These are phyloP conservation scores for Sphaerulina vaccinii DNA, from an alignment of 2,329 filamentous ascomycete species.

Conservation along the genomic window DNA sequence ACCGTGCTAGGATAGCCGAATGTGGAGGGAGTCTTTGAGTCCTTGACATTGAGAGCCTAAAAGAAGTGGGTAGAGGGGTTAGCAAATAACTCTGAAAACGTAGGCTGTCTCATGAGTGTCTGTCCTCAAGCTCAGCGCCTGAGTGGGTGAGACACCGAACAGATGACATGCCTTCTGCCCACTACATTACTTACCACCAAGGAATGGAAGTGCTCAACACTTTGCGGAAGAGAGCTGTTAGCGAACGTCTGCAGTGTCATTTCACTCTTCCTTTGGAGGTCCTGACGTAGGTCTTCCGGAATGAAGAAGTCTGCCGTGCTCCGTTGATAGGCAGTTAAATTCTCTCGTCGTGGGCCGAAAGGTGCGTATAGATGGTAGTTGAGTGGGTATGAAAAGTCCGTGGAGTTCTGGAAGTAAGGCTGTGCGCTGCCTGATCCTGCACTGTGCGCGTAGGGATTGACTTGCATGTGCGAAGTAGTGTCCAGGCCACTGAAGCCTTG, in stretches of 20 bases:
- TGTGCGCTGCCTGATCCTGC: constrained; percentile 59
- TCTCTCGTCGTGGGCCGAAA: constrained; percentile 76
- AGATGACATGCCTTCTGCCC: too few relatives aligned
- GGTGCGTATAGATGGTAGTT: constrained; percentile 94
- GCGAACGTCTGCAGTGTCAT: constrained; percentile 81
- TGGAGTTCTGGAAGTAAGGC: constrained; percentile 64
- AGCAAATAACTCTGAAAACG: too few relatives aligned
- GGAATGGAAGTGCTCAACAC: constrained; percentile 85
- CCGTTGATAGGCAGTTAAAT: constrained; percentile 79
- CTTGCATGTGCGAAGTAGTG: constrained; percentile 41
- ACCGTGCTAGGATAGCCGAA: constrained; percentile 93
- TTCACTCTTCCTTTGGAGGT: constrained; percentile 84
- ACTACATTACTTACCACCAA: too few relatives aligned
- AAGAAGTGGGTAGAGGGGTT: too few relatives aligned
- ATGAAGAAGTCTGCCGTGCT: constrained; percentile 90
- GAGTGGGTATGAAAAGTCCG: constrained; percentile 60
- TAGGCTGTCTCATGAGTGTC: too few relatives aligned
- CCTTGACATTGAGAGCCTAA: constrained; percentile 79
- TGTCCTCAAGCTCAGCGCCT: too few relatives aligned
- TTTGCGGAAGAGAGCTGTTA: constrained; percentile 65
- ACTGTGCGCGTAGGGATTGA: constrained; percentile 75
- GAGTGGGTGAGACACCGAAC: too few relatives aligned
- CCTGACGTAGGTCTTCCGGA: constrained; percentile 79
- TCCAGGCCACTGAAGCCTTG: constrained; percentile 32
- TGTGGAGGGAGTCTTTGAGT: constrained; percentile 72